A percentile compares a stretch with the other conserved stretches of the same genome.
These are phyloP conservation scores for Kandelia obovata DNA, from an alignment of 345 rosid species.

Conservation along the genomic window DNA sequence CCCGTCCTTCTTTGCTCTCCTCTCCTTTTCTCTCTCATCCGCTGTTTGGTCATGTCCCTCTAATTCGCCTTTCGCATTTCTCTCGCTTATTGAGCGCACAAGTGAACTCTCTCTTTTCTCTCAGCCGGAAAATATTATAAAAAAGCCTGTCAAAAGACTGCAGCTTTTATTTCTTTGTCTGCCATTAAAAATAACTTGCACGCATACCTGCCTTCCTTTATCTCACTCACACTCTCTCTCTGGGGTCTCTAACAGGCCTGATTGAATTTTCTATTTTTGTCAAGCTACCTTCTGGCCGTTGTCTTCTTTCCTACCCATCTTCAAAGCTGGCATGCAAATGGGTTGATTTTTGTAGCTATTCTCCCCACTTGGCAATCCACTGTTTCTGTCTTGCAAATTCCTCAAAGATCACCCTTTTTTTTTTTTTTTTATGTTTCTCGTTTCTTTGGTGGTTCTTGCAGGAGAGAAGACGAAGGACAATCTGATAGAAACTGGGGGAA, in stretches of 20 bases:
- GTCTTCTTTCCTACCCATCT: too few species aligned
- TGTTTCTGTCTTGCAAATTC: not conserved
- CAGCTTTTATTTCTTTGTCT: conserved; percentile 22
- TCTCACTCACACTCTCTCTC: not conserved
- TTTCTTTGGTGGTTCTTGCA: not conserved
- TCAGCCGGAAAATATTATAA: not conserved
- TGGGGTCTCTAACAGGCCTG: not conserved
- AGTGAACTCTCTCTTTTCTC: not conserved
- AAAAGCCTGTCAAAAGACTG: conserved; percentile 10
- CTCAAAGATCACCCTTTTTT: not conserved
- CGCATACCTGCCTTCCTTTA: not conserved
- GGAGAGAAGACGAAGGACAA: not conserved
- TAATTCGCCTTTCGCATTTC: not conserved
- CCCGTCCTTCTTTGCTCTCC: not conserved
- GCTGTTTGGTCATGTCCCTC: conserved; percentile 8
- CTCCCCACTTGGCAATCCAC: not conserved
- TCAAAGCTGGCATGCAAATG: not conserved
- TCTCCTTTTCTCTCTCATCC: not conserved
- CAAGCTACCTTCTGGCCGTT: not conserved
- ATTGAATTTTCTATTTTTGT: not conserved
- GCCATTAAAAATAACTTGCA: conserved; percentile 3
- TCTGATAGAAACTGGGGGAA: not conserved
- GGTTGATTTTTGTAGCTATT: not conserved
- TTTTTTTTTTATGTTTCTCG: not conserved
- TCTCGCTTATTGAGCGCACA: not conserved